Conservation (phyloP, 768 basidiomycete species). For the Tricholoma flavovirens region DNA sequence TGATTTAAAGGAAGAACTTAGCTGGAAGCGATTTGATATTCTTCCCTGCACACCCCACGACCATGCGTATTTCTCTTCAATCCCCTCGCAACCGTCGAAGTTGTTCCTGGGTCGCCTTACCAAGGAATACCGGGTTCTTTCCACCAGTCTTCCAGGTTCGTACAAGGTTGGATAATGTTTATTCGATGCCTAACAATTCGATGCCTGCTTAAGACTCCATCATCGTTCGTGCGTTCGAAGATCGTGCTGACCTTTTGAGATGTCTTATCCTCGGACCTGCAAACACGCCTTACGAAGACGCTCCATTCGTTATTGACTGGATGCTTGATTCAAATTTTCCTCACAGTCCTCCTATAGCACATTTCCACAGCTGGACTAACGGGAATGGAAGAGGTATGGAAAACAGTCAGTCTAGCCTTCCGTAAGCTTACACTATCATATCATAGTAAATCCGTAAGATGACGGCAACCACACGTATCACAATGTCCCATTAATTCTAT, state of each 20-base stretch:
- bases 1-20: slow-evolving; percentile 28
- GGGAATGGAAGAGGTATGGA: slow-evolving; percentile 79
- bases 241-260: slow-evolving; percentile 80
- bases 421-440: neutral
- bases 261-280: slow-evolving; percentile 88
- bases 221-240: slow-evolving; percentile 85
- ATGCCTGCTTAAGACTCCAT: slow-evolving; percentile 60
- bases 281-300: slow-evolving; percentile 93
- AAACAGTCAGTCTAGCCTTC: neutral
- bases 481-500: neutral
- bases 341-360: slow-evolving; percentile 75
- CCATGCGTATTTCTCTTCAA: slow-evolving; percentile 69
- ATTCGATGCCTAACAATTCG: neutral
- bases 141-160: slow-evolving; percentile 77
- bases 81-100: slow-evolving; percentile 62
- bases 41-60: slow-evolving; percentile 71
- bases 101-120: slow-evolving; percentile 69
- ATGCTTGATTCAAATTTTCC: slow-evolving; percentile 82
- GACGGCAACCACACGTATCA: neutral
- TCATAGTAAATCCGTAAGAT: slow-evolving; percentile 71
- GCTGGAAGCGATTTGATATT: slow-evolving; percentile 82
- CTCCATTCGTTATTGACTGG: slow-evolving; percentile 95
- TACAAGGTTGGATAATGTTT: neutral
- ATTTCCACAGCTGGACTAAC: slow-evolving; percentile 92
- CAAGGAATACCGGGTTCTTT: slow-evolving; percentile 79